Percentiles rank a stretch among this genome's conserved stretches.
Conservation (phyloP, 805 yeast genomes). For the Teunomyces lycoperdinae region DNA sequence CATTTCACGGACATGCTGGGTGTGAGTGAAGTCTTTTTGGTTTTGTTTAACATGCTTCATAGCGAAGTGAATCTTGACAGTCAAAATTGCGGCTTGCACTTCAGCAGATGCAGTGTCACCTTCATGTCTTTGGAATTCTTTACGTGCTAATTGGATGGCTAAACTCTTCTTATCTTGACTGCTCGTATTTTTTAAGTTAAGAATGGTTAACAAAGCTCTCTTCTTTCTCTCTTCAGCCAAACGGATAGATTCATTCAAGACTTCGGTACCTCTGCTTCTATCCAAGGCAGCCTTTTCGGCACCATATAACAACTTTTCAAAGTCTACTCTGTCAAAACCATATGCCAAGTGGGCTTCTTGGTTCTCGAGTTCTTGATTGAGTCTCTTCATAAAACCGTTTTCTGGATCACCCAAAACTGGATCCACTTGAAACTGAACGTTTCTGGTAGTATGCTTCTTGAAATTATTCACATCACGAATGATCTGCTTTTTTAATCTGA, state of each 20-base stretch:
- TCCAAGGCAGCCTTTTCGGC: conserved; percentile 62
- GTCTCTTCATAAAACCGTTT: conserved; percentile 66
- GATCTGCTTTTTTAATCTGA: conserved; percentile 40
- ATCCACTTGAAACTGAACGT: conserved; percentile 49
- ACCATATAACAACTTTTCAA: conserved; percentile 74
- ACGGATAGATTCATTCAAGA: conserved; percentile 25
- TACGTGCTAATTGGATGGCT: conserved; percentile 62
- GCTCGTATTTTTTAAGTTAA: conserved; percentile 70
- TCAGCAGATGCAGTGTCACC: conserved; percentile 96
- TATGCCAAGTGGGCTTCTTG: conserved; percentile 56
- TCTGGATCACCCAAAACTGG: conserved; percentile 78
- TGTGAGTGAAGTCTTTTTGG: conserved; percentile 70
- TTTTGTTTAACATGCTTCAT: conserved; percentile 67
- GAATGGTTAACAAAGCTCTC: conserved; percentile 66
- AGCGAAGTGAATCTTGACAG: conserved; percentile 74
- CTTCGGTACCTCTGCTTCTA: conserved; percentile 30
- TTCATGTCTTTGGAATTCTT: conserved; percentile 76
- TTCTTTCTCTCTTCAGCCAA: conserved; percentile 53
- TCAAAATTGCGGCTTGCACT: conserved; percentile 90
- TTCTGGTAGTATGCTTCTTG: conserved; percentile 35
- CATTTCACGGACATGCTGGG: conserved; percentile 70
- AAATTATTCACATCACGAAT: conserved; percentile 39
- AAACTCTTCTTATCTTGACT: conserved; percentile 54
- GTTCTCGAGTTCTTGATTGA: conserved; percentile 64
- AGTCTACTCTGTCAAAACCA: conserved; percentile 59